Percentiles rank a stretch among this genome's conserved stretches.
Evolutionary conservation across 371 early-diverging fungal species (phyloP).

Genomic region (Rhizopus sp.): DNA sequence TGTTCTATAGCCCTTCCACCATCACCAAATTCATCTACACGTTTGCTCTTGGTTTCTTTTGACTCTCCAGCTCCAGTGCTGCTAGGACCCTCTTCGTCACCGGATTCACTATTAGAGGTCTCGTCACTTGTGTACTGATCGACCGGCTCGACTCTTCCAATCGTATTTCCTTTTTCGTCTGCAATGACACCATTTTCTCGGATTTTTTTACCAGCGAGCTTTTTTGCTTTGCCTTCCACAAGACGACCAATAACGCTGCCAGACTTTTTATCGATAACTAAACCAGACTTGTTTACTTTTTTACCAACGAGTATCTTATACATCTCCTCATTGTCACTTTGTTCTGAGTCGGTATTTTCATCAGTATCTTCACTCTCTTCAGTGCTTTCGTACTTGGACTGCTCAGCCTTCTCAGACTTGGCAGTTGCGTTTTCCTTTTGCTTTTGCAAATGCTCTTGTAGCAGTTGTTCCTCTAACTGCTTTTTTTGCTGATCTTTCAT

Average conservation of each 20-base stretch:
- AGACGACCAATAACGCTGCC: conserved; percentile 21
- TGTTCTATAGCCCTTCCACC: background rate
- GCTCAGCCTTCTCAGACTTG: background rate
- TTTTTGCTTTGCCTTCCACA: conserved; percentile 20
- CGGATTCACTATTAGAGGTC: background rate
- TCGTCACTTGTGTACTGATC: background rate
- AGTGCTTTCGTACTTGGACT: background rate
- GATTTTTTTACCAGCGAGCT: conserved; percentile 18
- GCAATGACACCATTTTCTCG: conserved; percentile 20
- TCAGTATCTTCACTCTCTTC: conserved; percentile 3
- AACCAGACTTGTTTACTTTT: conserved; percentile 21
- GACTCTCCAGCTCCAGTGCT: background rate
- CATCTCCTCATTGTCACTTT: conserved; percentile 11
- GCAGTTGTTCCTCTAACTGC: conserved; percentile 11
- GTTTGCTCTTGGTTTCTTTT: background rate
- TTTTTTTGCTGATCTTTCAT: conserved; percentile 23
- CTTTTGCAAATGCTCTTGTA: conserved; percentile 1
- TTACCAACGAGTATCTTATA: conserved; percentile 18
- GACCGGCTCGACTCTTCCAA: conserved; percentile 22
- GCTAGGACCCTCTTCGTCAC: conserved; percentile 7
- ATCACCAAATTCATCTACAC: background rate
- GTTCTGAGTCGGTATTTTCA: conserved; percentile 7
- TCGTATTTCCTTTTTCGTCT: conserved; percentile 22
- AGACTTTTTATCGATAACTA: conserved; percentile 21
- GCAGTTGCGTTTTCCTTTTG: background rate